Percentiles rank a stretch among this genome's conserved stretches.
Conservation (phyloP, 2,329 filamentous ascomycete species). For the Endoconidiophora polonica region DNA sequence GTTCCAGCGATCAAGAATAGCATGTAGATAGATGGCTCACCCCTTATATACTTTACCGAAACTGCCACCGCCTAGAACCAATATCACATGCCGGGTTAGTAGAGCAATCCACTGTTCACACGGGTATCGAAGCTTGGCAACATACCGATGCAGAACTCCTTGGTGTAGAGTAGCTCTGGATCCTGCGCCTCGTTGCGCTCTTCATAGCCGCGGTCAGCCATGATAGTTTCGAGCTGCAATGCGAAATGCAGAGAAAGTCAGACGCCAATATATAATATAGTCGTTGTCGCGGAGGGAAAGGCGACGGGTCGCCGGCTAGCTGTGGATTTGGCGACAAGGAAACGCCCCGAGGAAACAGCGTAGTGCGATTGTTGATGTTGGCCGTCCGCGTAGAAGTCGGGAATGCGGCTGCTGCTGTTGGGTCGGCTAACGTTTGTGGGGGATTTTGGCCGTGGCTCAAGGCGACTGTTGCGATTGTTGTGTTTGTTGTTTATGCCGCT, state of each 20-base stretch:
- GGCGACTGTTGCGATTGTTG: too few species aligned
- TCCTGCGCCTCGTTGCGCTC: slow-evolving; percentile 46
- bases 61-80: slow-evolving; percentile 63
- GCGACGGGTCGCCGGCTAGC: neutral
- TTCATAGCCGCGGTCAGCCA: slow-evolving; percentile 32
- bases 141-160: slow-evolving; percentile 75
- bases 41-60: slow-evolving; percentile 99
- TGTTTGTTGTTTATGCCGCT: too few species aligned
- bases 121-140: slow-evolving; percentile 14
- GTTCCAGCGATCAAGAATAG: neutral
- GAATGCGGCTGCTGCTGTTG: too few species aligned
- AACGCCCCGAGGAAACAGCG: too few species aligned
- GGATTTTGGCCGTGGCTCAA: too few species aligned
- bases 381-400: too few species aligned
- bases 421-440: too few species aligned
- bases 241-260: neutral
- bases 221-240: slow-evolving; percentile 17
- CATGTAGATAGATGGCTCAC: slow-evolving; percentile 25
- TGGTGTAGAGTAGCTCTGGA: slow-evolving; percentile 83
- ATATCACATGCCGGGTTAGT: slow-evolving; percentile 16
- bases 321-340: too few species aligned
- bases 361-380: too few species aligned
- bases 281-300: neutral
- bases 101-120: slow-evolving; percentile 3
- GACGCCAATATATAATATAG: neutral